Percentiles rank a stretch among this genome's conserved stretches.
Conservation (phyloP, 371 early-diverging fungal genomes). For the Phascolomyces articulosus region DNA sequence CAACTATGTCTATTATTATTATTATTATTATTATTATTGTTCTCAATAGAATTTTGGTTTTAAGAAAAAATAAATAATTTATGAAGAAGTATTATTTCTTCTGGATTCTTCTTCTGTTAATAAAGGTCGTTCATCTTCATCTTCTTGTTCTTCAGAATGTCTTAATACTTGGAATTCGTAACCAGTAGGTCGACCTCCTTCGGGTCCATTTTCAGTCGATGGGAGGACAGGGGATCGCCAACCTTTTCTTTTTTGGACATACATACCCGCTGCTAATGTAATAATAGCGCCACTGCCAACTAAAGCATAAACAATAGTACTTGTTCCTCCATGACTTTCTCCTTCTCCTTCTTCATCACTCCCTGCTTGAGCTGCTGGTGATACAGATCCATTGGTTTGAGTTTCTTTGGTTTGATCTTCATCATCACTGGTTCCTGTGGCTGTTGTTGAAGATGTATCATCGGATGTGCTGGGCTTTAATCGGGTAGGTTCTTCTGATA, state of each 20-base stretch:
- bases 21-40: neutral
- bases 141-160: conserved; percentile 26
- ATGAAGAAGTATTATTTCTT: conserved; percentile 6
- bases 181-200: neutral
- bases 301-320: conserved; percentile 18
- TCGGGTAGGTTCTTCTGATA: conserved; percentile 20
- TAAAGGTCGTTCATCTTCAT: conserved; percentile 16
- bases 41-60: too few species aligned
- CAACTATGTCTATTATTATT: neutral
- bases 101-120: conserved; percentile 6
- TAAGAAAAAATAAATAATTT: too few species aligned
- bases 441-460: neutral
- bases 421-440: neutral
- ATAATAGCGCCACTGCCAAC: conserved; percentile 26
- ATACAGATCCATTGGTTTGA: neutral
- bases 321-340: conserved; percentile 2
- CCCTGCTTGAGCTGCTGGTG: conserved; percentile 10
- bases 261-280: conserved; percentile 21
- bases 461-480: conserved; percentile 17
- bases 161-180: conserved; percentile 24
- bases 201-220: neutral
- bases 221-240: conserved; percentile 16
- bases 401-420: neutral
- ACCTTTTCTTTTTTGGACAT: conserved; percentile 22
- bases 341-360: conserved; percentile 7